A percentile compares a stretch with the other conserved stretches of the same genome.
phyloP scores from a whole-genome alignment of 805 yeast species.

The Hagleromyces aurorensis region DNA sequence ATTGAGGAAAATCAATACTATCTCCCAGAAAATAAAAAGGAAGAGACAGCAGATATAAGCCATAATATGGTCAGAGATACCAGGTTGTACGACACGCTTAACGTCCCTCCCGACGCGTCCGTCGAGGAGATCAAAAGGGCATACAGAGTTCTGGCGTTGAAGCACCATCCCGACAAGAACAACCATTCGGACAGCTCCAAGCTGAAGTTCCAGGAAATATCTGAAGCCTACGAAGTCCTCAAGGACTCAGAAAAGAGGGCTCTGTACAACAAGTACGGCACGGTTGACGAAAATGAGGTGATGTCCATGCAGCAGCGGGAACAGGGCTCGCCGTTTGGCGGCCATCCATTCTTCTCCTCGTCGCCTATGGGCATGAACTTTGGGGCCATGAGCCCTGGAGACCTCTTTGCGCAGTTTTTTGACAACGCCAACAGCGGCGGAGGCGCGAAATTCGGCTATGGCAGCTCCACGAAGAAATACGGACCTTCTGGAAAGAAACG shows the following conservation, averaged over 20 bases:
- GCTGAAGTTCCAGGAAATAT: conserved; percentile 50
- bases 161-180: conserved; percentile 62
- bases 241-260: conserved; percentile 38
- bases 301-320: conserved; percentile 13
- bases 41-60: too few species aligned
- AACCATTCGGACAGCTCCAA: conserved; percentile 42
- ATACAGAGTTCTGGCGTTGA: conserved; percentile 42
- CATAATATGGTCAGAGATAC: conserved; percentile 8
- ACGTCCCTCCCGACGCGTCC: conserved; percentile 40
- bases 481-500: conserved; percentile 3
- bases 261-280: conserved; percentile 48
- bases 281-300: conserved; percentile 17
- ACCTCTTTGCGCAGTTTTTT: conserved; percentile 26
- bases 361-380: conserved; percentile 6
- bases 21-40: too few species aligned
- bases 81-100: conserved; percentile 47
- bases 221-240: conserved; percentile 59
- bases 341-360: conserved; percentile 6
- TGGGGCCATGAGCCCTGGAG: conserved; percentile 21
- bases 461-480: not conserved
- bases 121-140: conserved; percentile 47
- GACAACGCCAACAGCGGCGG: conserved; percentile 9
- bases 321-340: conserved; percentile 4
- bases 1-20: too few species aligned
- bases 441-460: not conserved